A percentile compares a stretch with the other conserved stretches of the same genome.
Evolutionary conservation across 1,139 yeast genomes (phyloP).

Genomic region (Diutina neorugosa): DNA sequence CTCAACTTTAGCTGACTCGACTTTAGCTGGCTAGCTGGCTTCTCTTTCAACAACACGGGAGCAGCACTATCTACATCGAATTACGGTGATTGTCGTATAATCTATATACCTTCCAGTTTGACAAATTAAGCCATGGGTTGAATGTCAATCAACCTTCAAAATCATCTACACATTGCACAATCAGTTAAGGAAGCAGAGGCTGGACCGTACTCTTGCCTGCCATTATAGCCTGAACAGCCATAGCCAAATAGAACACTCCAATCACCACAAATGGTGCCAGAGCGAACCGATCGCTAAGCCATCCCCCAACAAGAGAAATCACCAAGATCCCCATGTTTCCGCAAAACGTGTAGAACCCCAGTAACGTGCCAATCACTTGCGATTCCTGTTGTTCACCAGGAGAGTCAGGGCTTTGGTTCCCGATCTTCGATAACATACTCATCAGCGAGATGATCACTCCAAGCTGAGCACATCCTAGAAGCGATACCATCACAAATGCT

Average conservation of each 20-base stretch:
- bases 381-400: conserved; percentile 9
- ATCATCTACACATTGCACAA: no score
- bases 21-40: no score
- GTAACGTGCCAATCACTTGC: conserved; percentile 43
- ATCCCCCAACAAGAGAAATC: conserved; percentile 50
- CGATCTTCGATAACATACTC: conserved; percentile 25
- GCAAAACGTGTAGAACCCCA: conserved; percentile 54
- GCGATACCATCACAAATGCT: conserved; percentile 21
- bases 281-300: neutral
- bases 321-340: conserved; percentile 63
- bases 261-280: neutral
- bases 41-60: no score
- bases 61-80: no score
- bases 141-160: no score
- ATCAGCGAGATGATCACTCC: conserved; percentile 44
- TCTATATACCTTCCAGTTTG: no score
- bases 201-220: neutral
- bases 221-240: neutral
- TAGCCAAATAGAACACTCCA: neutral
- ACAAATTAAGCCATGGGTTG: no score
- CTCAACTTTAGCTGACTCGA: no score
- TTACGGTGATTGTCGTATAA: no score
- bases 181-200: neutral
- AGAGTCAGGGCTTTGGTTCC: conserved; percentile 2
- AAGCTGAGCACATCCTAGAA: conserved; percentile 35